Evolutionary conservation across 306 rosid species (phyloP), one percentile per base, ranked within the genome.

Genomic region (Lupinus albus): DNA sequence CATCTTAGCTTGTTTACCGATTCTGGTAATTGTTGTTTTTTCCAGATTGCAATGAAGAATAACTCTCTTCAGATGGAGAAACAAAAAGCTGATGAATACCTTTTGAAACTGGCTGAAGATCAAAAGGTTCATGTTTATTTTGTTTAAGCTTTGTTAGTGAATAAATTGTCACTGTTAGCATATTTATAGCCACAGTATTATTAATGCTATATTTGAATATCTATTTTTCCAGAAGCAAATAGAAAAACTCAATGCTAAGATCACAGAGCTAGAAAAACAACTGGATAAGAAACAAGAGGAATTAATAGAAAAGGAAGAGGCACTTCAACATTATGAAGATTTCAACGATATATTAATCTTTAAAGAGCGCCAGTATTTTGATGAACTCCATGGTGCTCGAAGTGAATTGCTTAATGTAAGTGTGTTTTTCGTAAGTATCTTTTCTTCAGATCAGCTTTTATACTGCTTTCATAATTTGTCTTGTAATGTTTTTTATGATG

Each of bases 351-450:
- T 84, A 58, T 73, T 94, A 58, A 81, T 94, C 44, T 68, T 84
- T 51, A 81, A 73, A 77, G 91, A 90, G 84, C 95, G 88, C 7
- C 83, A 74, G 87, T 86, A 92, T 83, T 88, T 88, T 75, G 90
- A 85, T 48, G 99, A 94, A 80, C 81, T 94, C 72, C 95, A 85
- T 74, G 95, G 88, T 2, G 99, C 11, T 39, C 45, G 12, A 9
- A 10, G 12, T 39, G 45, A 39, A 39, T 39, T 39, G 45, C 45
- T 39, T 3, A 39, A 39, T 9, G 45, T 39, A 39, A 9, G 12
- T 39, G 4, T 39, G 12, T 9, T 39, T 33, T 33, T 6, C 8
- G 0, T 8, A 8, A 8, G 44, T 8, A 38, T 8, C 2, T 38
- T 38, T 8, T 8, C 11, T 35, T 35, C 8, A 35, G 9, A 3